These are phyloP conservation scores for Phlyctochytrium arcticum DNA, from an alignment of 192 early-diverging fungal genomes.

Conservation along the genomic window DNA sequence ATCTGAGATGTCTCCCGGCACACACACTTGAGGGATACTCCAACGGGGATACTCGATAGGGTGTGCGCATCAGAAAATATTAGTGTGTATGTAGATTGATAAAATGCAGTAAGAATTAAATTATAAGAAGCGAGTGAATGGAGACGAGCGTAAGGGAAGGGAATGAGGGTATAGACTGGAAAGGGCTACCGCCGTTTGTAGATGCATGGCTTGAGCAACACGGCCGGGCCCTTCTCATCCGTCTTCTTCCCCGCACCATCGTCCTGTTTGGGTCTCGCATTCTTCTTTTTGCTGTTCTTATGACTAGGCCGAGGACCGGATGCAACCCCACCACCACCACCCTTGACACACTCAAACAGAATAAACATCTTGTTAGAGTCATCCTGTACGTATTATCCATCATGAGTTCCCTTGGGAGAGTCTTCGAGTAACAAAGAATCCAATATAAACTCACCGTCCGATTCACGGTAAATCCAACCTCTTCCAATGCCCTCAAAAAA, in stretches of 20 bases:
- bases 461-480: conserved; percentile 72
- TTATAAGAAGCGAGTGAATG: background rate
- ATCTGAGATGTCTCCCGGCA: too few species aligned
- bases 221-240: conserved; percentile 24
- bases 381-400: conserved; percentile 45
- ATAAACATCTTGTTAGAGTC: conserved; percentile 93
- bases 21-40: too few species aligned
- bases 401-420: background rate
- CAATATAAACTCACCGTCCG: conserved; percentile 49
- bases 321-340: background rate
- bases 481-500: conserved; percentile 69
- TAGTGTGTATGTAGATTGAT: too few species aligned
- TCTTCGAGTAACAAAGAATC: background rate
- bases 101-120: background rate
- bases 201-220: conserved; percentile 55
- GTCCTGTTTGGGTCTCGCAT: too few species aligned
- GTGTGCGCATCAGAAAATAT: too few species aligned
- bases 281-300: background rate
- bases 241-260: background rate
- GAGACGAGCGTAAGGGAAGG: background rate
- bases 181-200: conserved; percentile 48
- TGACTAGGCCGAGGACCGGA: background rate
- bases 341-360: conserved; percentile 76
- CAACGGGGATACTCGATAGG: too few species aligned
- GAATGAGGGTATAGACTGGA: too few species aligned